Conservation (phyloP, 495 filamentous ascomycete species). For the Corynascus novoguineensis region DNA sequence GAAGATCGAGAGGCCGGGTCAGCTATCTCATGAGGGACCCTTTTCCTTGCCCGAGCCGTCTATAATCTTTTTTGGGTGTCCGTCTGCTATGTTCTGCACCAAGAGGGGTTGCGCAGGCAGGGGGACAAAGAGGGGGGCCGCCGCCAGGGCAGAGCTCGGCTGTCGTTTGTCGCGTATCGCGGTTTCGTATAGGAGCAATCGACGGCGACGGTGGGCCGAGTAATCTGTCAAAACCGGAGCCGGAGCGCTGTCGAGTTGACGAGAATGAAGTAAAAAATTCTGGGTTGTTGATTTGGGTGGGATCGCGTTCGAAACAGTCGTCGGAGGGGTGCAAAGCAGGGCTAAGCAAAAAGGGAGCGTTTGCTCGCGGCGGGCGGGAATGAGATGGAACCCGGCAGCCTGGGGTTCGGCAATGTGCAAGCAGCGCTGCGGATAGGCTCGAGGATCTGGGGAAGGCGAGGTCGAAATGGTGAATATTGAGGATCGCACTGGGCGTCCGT, state of each 20-base stretch:
- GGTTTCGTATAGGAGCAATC: background rate
- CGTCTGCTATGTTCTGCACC: background rate
- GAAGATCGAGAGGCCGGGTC: no score
- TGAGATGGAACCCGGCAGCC: background rate
- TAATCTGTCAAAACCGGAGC: background rate
- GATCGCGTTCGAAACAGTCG: background rate
- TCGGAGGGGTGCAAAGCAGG: background rate
- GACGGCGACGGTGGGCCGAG: background rate
- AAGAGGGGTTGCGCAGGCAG: background rate
- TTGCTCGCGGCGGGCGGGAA: background rate
- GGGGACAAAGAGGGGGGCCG: background rate
- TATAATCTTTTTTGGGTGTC: background rate
- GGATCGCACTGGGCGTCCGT: background rate
- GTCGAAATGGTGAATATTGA: background rate
- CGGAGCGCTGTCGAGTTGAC: background rate
- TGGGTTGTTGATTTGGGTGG: background rate
- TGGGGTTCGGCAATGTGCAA: background rate
- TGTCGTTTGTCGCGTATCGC: background rate
- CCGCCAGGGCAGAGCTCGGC: background rate
- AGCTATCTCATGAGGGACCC: background rate
- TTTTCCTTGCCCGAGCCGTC: background rate
- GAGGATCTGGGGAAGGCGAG: background rate
- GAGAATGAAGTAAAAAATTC: background rate
- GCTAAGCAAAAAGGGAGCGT: background rate
- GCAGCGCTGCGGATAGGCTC: background rate